Base-by-base conservation (phyloP, 495 filamentous ascomycete genomes). In the Neurospora sp. region DNA sequence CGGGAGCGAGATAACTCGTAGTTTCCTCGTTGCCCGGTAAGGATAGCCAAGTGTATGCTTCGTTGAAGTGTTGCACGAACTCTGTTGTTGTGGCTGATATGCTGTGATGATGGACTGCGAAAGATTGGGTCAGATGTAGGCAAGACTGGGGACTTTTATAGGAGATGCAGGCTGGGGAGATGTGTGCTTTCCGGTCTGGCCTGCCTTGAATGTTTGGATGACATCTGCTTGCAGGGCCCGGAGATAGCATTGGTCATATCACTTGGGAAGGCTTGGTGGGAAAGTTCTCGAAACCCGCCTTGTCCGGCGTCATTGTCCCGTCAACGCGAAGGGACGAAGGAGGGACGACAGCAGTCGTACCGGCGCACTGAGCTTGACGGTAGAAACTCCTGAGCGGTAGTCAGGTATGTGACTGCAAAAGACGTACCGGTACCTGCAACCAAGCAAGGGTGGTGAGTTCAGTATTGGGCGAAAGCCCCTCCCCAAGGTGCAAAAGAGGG, bases 211-310 rank as follows among this genome's bases (percentile, higher is more conserved):
- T 62, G 54, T 8, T 62, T 31, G 54, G 28, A 66, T 66, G 54
- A 19, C 54, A 66, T 66, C 28, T 66, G 54, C 54, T 66, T 66
- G 24, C 54, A 62, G 54, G 54, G 54, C 54, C 54, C 54, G 28
- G 28, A 34, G 28, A 66, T 66, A 59, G 21, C 48, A 62, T 62
- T 62, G 24, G 24, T 31, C 54, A 66, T 28, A 66, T 34, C 15
- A 66, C 54, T 34, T 34, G 0, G 54, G 28, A 66, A 66, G 54
- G 54, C 54, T 66, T 34, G 54, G 34, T 66, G 28, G 24, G 70
- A 74, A 71, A 71, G 37, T 74, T 69, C 71, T 72, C 74, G 71
- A 73, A 73, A 24, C 37, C 74, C 74, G 75, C 15, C 28, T 19
- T 62, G 34, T 62, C 28, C 54, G 54, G 54, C 28, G 54, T 66